Evolutionary conservation across 164 flowering plant species (phyloP).

Genomic region (Macadamia tetraphylla): DNA sequence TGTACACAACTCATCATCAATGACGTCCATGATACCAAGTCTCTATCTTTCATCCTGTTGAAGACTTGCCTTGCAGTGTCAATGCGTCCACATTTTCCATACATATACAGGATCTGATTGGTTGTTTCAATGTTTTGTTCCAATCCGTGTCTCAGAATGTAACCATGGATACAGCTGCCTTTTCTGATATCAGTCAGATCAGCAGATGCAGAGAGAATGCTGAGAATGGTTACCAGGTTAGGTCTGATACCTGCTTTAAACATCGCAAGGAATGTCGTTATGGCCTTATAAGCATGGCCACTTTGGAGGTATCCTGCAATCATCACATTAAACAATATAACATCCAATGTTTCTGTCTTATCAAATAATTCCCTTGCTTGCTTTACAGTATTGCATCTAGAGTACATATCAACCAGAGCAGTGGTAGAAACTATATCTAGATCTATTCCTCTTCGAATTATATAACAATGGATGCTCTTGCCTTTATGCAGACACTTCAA

Average conservation of each 20-base stretch:
- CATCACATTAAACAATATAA: constrained; percentile 35
- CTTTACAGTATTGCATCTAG: constrained; percentile 28
- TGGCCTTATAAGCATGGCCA: constrained; percentile 26
- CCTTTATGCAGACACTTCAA: constrained; percentile 35
- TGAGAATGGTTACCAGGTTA: constrained; percentile 30
- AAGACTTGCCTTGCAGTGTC: constrained; percentile 36
- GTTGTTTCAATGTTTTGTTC: constrained; percentile 29
- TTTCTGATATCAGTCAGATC: constrained; percentile 24
- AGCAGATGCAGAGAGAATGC: constrained; percentile 33
- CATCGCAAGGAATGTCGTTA: constrained; percentile 26
- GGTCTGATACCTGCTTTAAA: constrained; percentile 28
- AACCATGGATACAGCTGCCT: constrained; percentile 44
- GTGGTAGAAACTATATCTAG: constrained; percentile 41
- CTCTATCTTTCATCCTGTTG: constrained; percentile 29
- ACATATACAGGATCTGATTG: constrained; percentile 47
- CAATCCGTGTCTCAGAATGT: constrained; percentile 32
- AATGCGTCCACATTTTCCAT: constrained; percentile 41
- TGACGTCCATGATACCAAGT: constrained; percentile 56
- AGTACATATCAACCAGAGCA: constrained; percentile 53
- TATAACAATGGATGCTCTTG: constrained; percentile 44
- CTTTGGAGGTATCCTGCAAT: constrained; percentile 37
- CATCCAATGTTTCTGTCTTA: constrained; percentile 26
- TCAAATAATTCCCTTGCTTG: constrained; percentile 34
- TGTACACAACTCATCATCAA: constrained; percentile 46
- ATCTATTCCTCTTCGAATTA: constrained; percentile 28